Evolutionary conservation across 2,329 filamentous ascomycete species (phyloP).

Genomic region (Claviceps capensis): DNA sequence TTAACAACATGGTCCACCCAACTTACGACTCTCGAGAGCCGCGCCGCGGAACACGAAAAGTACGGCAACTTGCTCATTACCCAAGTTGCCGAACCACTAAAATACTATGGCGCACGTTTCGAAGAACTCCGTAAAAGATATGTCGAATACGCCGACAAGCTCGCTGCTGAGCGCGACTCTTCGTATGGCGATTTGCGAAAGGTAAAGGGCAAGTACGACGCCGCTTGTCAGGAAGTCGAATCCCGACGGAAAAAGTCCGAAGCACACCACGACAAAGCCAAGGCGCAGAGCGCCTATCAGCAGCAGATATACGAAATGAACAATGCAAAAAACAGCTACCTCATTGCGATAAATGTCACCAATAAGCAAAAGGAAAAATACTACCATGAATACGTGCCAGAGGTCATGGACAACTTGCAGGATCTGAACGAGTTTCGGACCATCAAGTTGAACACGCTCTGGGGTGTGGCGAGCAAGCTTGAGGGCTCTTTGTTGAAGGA

Average conservation of each 20-base stretch:
- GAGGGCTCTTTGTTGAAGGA: conserved; percentile 68
- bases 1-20: conserved; percentile 96
- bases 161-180: conserved; percentile 78
- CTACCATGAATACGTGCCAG: conserved; percentile 92
- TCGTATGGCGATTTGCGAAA: conserved; percentile 81
- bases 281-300: conserved; percentile 82
- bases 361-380: conserved; percentile 97
- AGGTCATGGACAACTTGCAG: conserved; percentile 84
- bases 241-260: conserved; percentile 90
- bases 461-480: conserved; percentile 66
- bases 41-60: conserved; percentile 78
- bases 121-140: conserved; percentile 91
- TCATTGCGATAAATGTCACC: conserved; percentile 90
- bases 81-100: conserved; percentile 77
- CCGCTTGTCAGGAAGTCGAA: conserved; percentile 87
- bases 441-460: conserved; percentile 69
- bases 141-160: conserved; percentile 71
- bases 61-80: conserved; percentile 66
- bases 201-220: conserved; percentile 85
- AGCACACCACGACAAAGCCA: conserved; percentile 83
- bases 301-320: conserved; percentile 92
- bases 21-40: conserved; percentile 74
- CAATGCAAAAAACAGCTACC: conserved; percentile 95
- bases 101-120: conserved; percentile 57
- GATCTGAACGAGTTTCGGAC: conserved; percentile 86